Evolutionary conservation across 441 rosid genomes (phyloP).

Genomic region (Brassica hybrid): DNA sequence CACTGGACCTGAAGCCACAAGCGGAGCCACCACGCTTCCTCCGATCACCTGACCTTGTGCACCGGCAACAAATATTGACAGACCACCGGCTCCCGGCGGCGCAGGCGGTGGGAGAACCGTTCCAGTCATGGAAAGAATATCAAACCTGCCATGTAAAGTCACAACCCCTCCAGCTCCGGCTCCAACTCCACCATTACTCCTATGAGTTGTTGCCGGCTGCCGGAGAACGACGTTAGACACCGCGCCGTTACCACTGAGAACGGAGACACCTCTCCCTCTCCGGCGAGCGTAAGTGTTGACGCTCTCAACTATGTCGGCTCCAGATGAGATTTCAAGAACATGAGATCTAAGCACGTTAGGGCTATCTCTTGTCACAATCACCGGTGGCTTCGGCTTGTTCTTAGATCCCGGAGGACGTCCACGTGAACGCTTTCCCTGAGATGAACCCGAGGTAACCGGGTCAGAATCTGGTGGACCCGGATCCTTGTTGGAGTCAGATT

Average conservation of each 20-base stretch:
- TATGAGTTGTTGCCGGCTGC: constrained; percentile 50
- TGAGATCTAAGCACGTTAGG: too few species aligned
- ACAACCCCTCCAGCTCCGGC: constrained; percentile 48
- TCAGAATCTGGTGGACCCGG: constrained; percentile 54
- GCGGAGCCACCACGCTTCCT: constrained; percentile 53
- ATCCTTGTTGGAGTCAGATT: constrained; percentile 44
- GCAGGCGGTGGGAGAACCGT: constrained; percentile 66
- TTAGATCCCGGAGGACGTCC: constrained; percentile 72
- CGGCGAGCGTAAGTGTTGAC: constrained; percentile 61
- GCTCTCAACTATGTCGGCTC: too few species aligned
- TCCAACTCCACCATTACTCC: constrained; percentile 39
- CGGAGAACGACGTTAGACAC: constrained; percentile 60
- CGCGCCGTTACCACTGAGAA: constrained; percentile 61
- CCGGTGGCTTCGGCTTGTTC: too few species aligned
- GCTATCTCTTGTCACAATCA: too few species aligned
- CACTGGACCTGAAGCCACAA: constrained; percentile 61
- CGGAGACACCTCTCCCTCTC: constrained; percentile 61
- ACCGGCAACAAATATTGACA: constrained; percentile 51
- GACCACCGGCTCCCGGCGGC: constrained; percentile 61
- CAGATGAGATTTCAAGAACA: too few species aligned
- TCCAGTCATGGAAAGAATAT: constrained; percentile 63
- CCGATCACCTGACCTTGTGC: constrained; percentile 62
- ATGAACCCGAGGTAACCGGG: constrained; percentile 49
- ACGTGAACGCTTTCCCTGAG: constrained; percentile 58
- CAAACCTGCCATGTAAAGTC: constrained; percentile 66